Percentiles rank a stretch among this genome's conserved stretches.
These are phyloP conservation scores for Lipomyces kockii DNA, from an alignment of 805 yeast species.

Conservation along the genomic window DNA sequence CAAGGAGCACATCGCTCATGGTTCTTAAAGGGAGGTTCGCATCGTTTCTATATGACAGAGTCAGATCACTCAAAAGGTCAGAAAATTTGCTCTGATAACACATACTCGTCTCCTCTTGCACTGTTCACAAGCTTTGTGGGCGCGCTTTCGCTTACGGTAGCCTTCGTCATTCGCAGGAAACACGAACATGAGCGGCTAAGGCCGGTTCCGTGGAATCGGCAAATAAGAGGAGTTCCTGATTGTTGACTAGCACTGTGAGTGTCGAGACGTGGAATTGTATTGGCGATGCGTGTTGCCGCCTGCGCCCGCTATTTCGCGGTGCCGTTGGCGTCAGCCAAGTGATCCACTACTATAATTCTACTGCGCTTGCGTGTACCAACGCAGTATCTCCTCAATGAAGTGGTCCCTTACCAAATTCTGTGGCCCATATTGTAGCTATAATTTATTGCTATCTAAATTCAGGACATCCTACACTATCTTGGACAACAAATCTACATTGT, in stretches of 20 bases:
- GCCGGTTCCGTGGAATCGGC: slow-evolving; percentile 1
- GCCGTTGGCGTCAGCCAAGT: background rate
- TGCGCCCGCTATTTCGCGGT: background rate
- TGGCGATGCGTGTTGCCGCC: background rate
- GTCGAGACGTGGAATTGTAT: background rate
- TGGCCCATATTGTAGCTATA: background rate
- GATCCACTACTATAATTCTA: background rate
- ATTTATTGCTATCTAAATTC: background rate
- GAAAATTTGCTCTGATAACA: background rate
- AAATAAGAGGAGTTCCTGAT: background rate
- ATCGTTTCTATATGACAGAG: slow-evolving; percentile 40
- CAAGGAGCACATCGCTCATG: slow-evolving; percentile 46
- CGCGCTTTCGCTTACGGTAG: slow-evolving; percentile 51
- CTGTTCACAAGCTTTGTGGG: slow-evolving; percentile 51
- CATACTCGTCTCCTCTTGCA: slow-evolving; percentile 48
- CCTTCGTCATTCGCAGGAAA: slow-evolving; percentile 52
- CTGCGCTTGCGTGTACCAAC: background rate
- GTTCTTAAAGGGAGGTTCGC: slow-evolving; percentile 42
- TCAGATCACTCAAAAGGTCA: slow-evolving; percentile 8
- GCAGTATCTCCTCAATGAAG: background rate
- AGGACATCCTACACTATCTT: background rate
- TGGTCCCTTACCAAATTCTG: background rate
- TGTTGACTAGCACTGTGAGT: background rate
- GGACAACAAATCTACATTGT: no score
- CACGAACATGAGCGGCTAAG: slow-evolving; percentile 46